Conservation (phyloP, 257 asterid species). For the Anisodus acutangulus region DNA sequence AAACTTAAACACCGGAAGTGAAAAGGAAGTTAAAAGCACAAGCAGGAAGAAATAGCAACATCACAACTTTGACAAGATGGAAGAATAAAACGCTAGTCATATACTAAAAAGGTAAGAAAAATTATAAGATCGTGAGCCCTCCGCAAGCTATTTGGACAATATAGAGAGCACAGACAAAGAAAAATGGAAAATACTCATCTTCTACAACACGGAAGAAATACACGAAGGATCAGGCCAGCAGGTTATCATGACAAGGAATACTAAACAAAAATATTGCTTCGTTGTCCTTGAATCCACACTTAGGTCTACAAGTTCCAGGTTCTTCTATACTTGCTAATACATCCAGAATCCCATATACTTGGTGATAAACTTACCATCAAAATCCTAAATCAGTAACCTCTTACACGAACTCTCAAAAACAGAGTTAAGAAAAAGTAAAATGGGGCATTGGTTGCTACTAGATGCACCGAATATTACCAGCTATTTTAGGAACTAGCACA, state of each 20-base stretch:
- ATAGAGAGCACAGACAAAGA: neutral
- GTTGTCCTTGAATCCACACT: conserved; percentile 5
- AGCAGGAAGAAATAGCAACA: neutral
- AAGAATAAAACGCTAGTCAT: conserved; percentile 4
- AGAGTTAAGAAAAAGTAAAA: neutral
- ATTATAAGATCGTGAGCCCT: neutral
- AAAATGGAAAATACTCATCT: conserved; percentile 4
- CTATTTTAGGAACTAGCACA: neutral
- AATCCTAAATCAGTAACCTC: conserved; percentile 17
- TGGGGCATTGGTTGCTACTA: neutral
- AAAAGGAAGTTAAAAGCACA: neutral
- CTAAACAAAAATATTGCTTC: neutral
- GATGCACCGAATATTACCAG: neutral
- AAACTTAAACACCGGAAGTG: neutral
- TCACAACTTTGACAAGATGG: neutral
- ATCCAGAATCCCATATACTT: neutral
- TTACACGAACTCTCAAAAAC: neutral
- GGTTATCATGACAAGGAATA: conserved; percentile 11
- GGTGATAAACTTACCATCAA: conserved; percentile 5
- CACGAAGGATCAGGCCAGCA: conserved; percentile 21
- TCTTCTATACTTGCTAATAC: neutral
- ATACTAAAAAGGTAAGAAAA: neutral
- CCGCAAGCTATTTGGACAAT: conserved; percentile 15
- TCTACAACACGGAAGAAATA: conserved; percentile 1
- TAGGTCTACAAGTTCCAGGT: neutral